Base-by-base conservation (phyloP, 75 land plant genomes). In the Pinus albicaulis region DNA sequence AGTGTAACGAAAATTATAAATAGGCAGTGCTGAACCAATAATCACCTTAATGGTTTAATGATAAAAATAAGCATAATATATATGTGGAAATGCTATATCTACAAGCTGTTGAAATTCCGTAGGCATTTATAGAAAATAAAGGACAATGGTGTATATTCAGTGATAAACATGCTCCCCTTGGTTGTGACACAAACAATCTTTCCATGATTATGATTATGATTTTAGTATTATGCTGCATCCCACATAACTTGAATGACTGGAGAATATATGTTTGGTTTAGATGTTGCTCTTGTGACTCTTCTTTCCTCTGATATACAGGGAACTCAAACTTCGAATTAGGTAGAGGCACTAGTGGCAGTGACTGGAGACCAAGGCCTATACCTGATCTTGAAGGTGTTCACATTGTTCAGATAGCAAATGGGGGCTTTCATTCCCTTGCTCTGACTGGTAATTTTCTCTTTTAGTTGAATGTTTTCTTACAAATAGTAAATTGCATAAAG, bases 251-350 rank as follows among this genome's bases (percentile, higher is more conserved):
- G 15, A 24, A 25, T 75, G 4, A 19, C 53, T 44, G 11, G 19
- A 34, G 8, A 56, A 59, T 44, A 74, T 62, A 64, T 55, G 31
- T 72, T 28, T 19, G 26, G 24, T 58, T 74, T 48, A 55, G 10
- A 74, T 78, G 7, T 73, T 76, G 56, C 17, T 17, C 59, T 15
- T 24, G 13, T 79, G 24, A 56, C 63, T 73, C 25, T 59, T 72
- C 55, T 80, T 58, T 79, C 7, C 13, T 68, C 4, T 68, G 71
- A 68, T 66, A 48, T 78, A 55, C 88, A 96, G 99, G 91, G 28
- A 96, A 92, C 82, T 82, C 93, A 44, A 96, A 96, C 75, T 92
- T 76, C 83, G 99, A 96, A 75, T 90, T 96, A 55, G 99, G 99
- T 69, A 86, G 94, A 73, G 98, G 98, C 24, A 82, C 86, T 80